Evolutionary conservation across 768 basidiomycete genomes (phyloP).

Genomic region (Amanita pseudoporphyria): DNA sequence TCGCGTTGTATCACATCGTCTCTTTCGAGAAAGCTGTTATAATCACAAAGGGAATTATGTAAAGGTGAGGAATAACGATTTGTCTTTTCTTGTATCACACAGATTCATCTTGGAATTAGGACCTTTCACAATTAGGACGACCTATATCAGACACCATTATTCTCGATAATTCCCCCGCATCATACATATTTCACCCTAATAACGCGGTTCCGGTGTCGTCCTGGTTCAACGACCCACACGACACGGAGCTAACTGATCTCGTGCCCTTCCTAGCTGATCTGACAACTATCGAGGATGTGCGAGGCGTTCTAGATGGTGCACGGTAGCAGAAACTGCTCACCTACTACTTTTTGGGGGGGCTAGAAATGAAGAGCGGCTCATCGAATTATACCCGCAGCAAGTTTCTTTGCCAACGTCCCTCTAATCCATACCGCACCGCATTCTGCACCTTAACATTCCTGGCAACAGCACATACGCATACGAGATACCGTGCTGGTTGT

Average conservation of each 20-base stretch:
- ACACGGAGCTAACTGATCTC: constrained; percentile 93
- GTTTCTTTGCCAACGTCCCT: neutral
- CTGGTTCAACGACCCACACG: constrained; percentile 99
- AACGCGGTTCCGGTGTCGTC: constrained; percentile 98
- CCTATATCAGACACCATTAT: constrained; percentile 93
- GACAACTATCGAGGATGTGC: constrained; percentile 74
- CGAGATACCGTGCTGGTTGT: neutral
- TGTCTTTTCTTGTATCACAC: neutral
- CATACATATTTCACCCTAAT: constrained; percentile 98
- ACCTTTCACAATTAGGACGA: constrained; percentile 93
- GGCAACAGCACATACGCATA: neutral
- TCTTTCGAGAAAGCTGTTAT: constrained; percentile 98
- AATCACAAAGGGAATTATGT: constrained; percentile 99
- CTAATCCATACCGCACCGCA: neutral
- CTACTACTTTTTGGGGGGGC: neutral
- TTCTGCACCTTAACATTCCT: neutral
- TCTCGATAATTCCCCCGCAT: constrained; percentile 97
- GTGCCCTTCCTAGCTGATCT: constrained; percentile 93
- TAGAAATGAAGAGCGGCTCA: too few relatives aligned
- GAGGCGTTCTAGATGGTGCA: constrained; percentile 84
- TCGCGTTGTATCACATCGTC: constrained; percentile 86
- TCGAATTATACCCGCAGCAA: neutral
- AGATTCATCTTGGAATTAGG: constrained; percentile 35
- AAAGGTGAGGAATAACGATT: constrained; percentile 56
- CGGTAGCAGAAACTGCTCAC: constrained; percentile 29